Base-by-base conservation (phyloP, 768 basidiomycete species). In the Kwoniella sp. region DNA sequence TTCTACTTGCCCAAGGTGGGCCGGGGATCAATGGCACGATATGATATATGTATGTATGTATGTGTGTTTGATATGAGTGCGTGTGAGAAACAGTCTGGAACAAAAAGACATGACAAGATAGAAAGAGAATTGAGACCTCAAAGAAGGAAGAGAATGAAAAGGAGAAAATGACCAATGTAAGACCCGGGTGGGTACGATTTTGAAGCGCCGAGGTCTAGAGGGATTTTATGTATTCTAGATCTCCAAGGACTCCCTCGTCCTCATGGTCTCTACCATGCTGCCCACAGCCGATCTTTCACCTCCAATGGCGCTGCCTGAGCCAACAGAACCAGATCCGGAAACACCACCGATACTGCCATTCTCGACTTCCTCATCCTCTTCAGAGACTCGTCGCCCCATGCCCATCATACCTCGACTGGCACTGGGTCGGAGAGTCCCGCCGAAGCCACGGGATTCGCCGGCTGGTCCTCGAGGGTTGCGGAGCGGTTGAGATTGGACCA, bases 401-500 rank as follows among this genome's bases (percentile, higher is more conserved):
- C 48, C 25, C 8, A 27, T 26, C 24, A 55, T 33, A 51, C 57
- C 61, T 2, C 51, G 53, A 2, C 52, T 63, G 6, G 58, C 19
- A 40, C 10, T 52, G 27, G 24, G 67, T 67, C 58, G 49, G 22
- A 60, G 33, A 1, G 47, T 49, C 0, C 58, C 58, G 24, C 65
- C 67, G 51, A 79, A 79, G 4, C 77, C 77, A 21, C 74, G 62
- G 6, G 70, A 66, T 29, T 76, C 77, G 30, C 73, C 71, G 0
- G 70, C 69, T 7, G 78, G 78, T 13, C 78, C 78, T 22, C 77
- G 53, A 19, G 78, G 78, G 37, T 79, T 73, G 4, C 78, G 49
- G 15, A 76, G 55, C 9, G 76, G 72, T 26, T 63, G 61, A 29
- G 58, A 56, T 15, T 50, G 47, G 15, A 44, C 17, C 17, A 50